Conservation (phyloP, 1,284 basidiomycete genomes). For the Wallemia ichthyophaga region DNA sequence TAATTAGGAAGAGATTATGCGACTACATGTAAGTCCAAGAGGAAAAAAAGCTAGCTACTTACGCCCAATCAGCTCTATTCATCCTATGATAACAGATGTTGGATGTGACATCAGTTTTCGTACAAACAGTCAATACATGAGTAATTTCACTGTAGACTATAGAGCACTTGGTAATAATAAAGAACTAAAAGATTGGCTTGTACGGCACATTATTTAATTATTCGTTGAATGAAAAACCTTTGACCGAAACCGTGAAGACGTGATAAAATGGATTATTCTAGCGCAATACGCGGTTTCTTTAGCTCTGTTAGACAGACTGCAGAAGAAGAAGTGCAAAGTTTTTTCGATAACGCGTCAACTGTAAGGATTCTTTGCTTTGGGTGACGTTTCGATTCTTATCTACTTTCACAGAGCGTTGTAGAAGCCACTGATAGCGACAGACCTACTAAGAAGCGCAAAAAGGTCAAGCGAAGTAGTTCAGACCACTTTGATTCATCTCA, state of each 20-base stretch:
- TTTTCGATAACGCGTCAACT: not conserved
- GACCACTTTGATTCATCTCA: not conserved
- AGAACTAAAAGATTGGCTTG: not conserved
- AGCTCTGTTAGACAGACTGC: not conserved
- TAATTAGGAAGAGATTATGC: not conserved
- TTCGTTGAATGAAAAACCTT: not conserved
- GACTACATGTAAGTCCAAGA: not conserved
- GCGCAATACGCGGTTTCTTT: not conserved
- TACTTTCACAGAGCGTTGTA: not conserved
- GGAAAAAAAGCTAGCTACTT: too few relatives aligned
- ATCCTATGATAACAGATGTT: not conserved
- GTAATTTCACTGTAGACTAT: not conserved
- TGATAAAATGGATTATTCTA: not conserved
- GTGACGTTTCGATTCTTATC: not conserved
- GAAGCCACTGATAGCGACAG: not conserved
- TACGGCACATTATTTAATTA: not conserved
- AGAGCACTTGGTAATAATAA: not conserved
- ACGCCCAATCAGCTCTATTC: too few relatives aligned
- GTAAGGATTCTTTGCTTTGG: not conserved
- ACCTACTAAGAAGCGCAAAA: not conserved
- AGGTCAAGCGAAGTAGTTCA: not conserved
- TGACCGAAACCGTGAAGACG: not conserved
- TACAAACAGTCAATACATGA: not conserved
- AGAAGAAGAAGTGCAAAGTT: not conserved
- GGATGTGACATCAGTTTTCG: not conserved